These are phyloP conservation scores for Carex arenaria DNA, from an alignment of 202 grass and related monocot genomes.

Conservation along the genomic window DNA sequence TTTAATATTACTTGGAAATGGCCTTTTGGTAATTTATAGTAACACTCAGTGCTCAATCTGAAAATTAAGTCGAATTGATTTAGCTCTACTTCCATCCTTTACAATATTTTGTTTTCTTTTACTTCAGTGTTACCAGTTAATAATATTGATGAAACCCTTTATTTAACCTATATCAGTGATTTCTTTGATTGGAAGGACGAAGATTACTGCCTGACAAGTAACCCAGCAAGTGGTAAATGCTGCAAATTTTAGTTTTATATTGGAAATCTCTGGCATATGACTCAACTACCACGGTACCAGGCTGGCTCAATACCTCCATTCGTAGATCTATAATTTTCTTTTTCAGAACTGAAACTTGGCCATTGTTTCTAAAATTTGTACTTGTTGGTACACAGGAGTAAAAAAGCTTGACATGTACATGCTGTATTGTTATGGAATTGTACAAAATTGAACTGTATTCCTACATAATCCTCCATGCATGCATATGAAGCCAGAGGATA, in stretches of 20 bases:
- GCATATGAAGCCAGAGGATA: background rate
- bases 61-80: background rate
- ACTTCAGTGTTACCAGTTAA: background rate
- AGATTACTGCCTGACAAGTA: slow-evolving; percentile 23
- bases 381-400: background rate
- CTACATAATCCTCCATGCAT: background rate
- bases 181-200: slow-evolving; percentile 35
- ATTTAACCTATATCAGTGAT: slow-evolving; percentile 22
- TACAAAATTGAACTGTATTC: background rate
- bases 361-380: background rate
- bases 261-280: background rate
- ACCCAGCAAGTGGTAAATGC: slow-evolving; percentile 27
- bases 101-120: background rate
- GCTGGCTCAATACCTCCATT: background rate
- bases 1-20: background rate
- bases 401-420: background rate
- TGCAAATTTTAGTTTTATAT: slow-evolving; percentile 15
- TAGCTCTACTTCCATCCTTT: background rate
- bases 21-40: background rate
- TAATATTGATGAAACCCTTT: background rate
- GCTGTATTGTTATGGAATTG: background rate
- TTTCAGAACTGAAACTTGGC: background rate
- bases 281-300: background rate
- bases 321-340: background rate
- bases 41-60: background rate